Conservation (phyloP, 768 basidiomycete species). For the Hygrophoropsis aurantiaca region DNA sequence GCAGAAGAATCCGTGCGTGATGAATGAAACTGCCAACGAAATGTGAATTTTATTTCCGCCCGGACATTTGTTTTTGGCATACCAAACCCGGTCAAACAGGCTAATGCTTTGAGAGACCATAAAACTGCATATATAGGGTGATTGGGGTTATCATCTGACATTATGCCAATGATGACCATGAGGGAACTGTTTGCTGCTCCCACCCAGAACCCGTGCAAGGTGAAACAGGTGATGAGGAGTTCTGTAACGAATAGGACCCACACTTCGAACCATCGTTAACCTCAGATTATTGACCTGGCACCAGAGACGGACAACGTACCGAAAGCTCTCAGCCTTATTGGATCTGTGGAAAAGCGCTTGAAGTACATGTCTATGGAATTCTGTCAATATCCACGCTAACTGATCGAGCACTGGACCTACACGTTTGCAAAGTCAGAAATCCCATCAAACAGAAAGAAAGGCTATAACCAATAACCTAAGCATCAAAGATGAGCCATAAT, state of each 20-base stretch:
- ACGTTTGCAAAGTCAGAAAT: conserved; percentile 12
- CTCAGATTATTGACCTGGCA: neutral
- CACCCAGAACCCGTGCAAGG: conserved; percentile 13
- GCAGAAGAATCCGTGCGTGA: conserved; percentile 20
- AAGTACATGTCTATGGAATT: conserved; percentile 23
- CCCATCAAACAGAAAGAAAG: conserved; percentile 13
- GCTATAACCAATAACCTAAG: conserved; percentile 17
- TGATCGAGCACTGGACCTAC: conserved; percentile 1
- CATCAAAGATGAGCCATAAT: too few relatives aligned
- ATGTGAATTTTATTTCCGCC: too few relatives aligned
- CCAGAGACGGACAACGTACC: conserved; percentile 7
- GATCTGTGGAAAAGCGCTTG: conserved; percentile 12
- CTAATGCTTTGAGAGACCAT: too few relatives aligned
- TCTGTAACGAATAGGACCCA: conserved; percentile 14
- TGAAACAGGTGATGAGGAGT: conserved; percentile 7
- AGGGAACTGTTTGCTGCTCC: neutral
- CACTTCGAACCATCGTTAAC: conserved; percentile 7
- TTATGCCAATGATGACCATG: too few relatives aligned
- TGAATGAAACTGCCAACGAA: conserved; percentile 16
- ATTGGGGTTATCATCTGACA: too few relatives aligned
- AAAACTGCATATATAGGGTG: too few relatives aligned
- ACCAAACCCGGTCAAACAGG: too few relatives aligned
- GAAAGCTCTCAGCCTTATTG: conserved; percentile 9
- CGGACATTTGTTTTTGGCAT: neutral
- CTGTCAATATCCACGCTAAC: too few relatives aligned